Conservation (phyloP, 78 protist species). For the Emiliania huxleyi region DNA sequence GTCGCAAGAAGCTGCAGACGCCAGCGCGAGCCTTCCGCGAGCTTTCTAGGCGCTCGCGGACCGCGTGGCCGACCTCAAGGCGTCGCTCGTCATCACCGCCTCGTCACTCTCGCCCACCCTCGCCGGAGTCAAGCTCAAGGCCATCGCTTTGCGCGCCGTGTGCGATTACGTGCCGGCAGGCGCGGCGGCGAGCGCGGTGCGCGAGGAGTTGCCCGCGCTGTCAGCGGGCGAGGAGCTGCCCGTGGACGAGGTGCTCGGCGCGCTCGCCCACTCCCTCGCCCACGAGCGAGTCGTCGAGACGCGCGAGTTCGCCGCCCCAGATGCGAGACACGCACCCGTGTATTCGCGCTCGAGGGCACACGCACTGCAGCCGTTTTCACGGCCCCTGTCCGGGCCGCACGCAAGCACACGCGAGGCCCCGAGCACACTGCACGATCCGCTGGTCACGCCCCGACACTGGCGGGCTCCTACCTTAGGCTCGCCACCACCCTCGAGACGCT, state of each 20-base stretch:
- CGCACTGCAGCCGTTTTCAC: no score
- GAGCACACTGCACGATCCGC: no score
- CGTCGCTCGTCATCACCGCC: not conserved
- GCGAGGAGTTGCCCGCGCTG: not conserved
- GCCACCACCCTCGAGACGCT: not conserved
- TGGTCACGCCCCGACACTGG: no score
- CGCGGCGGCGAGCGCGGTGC: not conserved
- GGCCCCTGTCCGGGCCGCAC: no score
- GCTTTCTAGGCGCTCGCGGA: conserved; percentile 10
- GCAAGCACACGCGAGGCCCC: no score
- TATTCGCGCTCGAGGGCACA: no score
- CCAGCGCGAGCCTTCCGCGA: no score
- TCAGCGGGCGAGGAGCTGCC: not conserved
- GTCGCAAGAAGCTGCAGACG: no score
- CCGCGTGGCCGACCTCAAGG: not conserved
- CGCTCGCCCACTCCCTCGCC: no score
- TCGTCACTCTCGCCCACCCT: not conserved
- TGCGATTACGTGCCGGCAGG: not conserved
- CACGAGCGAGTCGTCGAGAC: not conserved
- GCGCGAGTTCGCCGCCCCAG: not conserved
- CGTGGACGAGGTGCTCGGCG: not conserved
- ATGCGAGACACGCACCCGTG: no score
- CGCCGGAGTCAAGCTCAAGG: not conserved
- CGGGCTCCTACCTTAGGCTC: no score
- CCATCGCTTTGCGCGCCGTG: not conserved